Evolutionary conservation across 306 rosid genomes (phyloP).

Genomic region (Betula pendula): DNA sequence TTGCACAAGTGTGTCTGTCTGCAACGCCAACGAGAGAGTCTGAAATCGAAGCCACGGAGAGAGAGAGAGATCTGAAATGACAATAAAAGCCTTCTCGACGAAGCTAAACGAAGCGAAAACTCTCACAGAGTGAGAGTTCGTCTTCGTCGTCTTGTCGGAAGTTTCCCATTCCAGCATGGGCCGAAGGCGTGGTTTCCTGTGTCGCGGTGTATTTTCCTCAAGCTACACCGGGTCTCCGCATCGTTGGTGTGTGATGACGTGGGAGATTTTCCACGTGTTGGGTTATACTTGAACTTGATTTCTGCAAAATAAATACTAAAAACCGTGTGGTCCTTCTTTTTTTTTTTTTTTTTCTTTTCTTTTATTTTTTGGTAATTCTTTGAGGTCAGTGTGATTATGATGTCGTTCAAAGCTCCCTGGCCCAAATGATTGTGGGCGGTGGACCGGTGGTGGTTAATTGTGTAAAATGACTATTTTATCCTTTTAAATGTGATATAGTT

Average conservation of each 20-base stretch:
- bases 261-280: background rate
- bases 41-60: background rate
- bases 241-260: background rate
- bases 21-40: background rate
- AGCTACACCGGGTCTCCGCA: background rate
- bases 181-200: background rate
- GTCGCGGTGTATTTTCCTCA: background rate
- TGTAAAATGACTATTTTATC: too few species aligned
- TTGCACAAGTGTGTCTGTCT: background rate
- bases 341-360: too few species aligned
- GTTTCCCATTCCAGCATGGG: constrained; percentile 22
- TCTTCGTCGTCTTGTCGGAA: constrained; percentile 39
- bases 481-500: too few species aligned
- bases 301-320: background rate
- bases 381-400: background rate
- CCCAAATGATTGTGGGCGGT: background rate
- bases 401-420: background rate
- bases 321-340: background rate
- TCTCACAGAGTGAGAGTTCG: background rate
- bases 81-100: background rate
- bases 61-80: background rate
- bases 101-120: background rate
- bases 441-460: background rate
- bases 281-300: background rate
- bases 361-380: background rate